Evolutionary conservation across 73 alveolate genomes (phyloP).

Genomic region (Tetrahymena malaccensis): DNA sequence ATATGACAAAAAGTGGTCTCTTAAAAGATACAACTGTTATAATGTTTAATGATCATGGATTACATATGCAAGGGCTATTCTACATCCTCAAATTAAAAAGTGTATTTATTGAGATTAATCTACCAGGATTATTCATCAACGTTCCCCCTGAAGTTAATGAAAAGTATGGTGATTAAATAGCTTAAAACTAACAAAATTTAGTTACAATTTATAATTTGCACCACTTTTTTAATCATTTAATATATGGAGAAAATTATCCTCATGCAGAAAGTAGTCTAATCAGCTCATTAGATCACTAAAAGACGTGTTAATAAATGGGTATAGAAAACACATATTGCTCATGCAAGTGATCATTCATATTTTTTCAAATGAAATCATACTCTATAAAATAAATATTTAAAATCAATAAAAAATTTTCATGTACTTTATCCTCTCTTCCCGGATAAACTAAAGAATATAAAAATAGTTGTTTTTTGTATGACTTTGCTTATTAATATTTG

Average conservation of each 20-base stretch:
- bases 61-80: slow-evolving; percentile 22
- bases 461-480: too few relatives aligned
- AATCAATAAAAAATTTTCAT: too few relatives aligned
- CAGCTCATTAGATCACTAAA: not conserved
- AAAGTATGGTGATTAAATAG: not conserved
- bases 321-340: not conserved
- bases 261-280: not conserved
- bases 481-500: too few relatives aligned
- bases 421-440: too few relatives aligned
- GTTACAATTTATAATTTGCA: not conserved
- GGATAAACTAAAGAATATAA: too few relatives aligned
- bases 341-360: not conserved
- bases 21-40: slow-evolving; percentile 52
- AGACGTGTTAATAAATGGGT: not conserved
- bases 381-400: too few relatives aligned
- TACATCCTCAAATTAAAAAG: not conserved
- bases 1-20: slow-evolving; percentile 12
- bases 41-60: slow-evolving; percentile 67
- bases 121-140: not conserved
- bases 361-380: too few relatives aligned
- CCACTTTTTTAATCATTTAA: not conserved
- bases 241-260: not conserved
- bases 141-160: not conserved
- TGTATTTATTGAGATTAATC: not conserved
- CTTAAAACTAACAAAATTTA: not conserved